Percentiles rank a stretch among this genome's conserved stretches.
phyloP scores from a whole-genome alignment of 2,329 filamentous ascomycete species.

The Colletotrichum spaethianum region DNA sequence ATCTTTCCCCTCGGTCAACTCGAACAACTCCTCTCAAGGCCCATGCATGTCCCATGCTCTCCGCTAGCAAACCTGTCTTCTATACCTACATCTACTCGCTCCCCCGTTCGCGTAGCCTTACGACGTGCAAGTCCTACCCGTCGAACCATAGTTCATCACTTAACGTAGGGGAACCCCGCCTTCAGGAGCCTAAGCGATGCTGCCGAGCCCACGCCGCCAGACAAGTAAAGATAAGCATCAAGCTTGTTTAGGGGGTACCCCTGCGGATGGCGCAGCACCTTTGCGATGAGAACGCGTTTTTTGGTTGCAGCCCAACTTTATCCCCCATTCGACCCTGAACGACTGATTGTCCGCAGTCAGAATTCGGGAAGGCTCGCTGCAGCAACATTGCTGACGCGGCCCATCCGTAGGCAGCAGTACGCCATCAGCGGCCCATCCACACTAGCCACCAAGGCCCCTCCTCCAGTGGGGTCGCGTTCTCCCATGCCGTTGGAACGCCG shows the following conservation, averaged over 20 bases:
- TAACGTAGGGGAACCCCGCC: conserved; percentile 14
- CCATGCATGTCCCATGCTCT: conserved; percentile 11
- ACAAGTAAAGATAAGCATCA: conserved; percentile 36
- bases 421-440: conserved; percentile 16
- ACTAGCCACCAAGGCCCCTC: conserved; percentile 13
- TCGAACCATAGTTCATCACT: conserved; percentile 33
- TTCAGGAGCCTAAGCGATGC: conserved; percentile 24
- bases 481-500: conserved; percentile 33
- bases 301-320: neutral
- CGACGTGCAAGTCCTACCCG: conserved; percentile 9
- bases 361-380: conserved; percentile 29
- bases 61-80: conserved; percentile 9
- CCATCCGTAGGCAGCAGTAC: conserved; percentile 31
- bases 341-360: neutral
- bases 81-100: neutral
- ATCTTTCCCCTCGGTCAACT: neutral
- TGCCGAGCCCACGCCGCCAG: conserved; percentile 22
- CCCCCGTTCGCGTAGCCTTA: conserved; percentile 37
- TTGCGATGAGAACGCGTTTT: conserved; percentile 18
- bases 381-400: conserved; percentile 34
- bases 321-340: conserved; percentile 1
- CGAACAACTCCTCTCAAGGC: neutral
- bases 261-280: conserved; percentile 13
- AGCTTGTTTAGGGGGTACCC: conserved; percentile 24
- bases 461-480: conserved; percentile 21